A percentile compares a stretch with the other conserved stretches of the same genome.
Evolutionary conservation across 768 basidiomycete species (phyloP).

Genomic region (Leccinum disarticulatum): DNA sequence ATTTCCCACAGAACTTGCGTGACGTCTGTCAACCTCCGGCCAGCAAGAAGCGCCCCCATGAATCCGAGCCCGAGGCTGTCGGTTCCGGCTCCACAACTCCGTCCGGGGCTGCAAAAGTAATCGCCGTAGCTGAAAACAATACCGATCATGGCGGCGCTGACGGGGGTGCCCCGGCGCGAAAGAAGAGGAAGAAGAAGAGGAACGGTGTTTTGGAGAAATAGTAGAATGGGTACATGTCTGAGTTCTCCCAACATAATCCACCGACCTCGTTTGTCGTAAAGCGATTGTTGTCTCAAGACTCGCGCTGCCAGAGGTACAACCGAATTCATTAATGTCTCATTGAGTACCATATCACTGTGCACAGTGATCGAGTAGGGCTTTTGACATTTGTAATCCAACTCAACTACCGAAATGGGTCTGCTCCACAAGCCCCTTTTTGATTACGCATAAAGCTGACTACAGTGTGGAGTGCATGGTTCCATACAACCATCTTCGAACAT

Average conservation of each 20-base stretch:
- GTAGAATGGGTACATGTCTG: neutral
- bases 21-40: neutral
- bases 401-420: neutral
- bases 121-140: neutral
- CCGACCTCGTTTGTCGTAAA: neutral
- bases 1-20: neutral
- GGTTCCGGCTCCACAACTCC: neutral
- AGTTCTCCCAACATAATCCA: neutral
- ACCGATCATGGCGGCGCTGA: neutral
- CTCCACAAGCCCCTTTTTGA: slow-evolving; percentile 12
- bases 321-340: too few relatives aligned
- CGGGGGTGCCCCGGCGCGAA: slow-evolving; percentile 15
- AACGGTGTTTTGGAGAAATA: slow-evolving; percentile 2
- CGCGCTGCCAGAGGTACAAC: too few relatives aligned
- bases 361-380: too few relatives aligned
- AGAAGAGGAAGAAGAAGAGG: slow-evolving; percentile 23
- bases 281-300: neutral
- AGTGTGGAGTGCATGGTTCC: neutral
- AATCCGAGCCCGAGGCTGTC: slow-evolving; percentile 13
- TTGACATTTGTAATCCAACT: neutral
- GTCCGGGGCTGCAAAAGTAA: neutral
- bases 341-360: too few relatives aligned
- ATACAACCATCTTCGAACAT: slow-evolving; percentile 14
- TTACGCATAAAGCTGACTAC: neutral
- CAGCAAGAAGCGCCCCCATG: slow-evolving; percentile 24